Conservation (phyloP, 1,284 basidiomycete species). For the Thecaphora frezii region DNA sequence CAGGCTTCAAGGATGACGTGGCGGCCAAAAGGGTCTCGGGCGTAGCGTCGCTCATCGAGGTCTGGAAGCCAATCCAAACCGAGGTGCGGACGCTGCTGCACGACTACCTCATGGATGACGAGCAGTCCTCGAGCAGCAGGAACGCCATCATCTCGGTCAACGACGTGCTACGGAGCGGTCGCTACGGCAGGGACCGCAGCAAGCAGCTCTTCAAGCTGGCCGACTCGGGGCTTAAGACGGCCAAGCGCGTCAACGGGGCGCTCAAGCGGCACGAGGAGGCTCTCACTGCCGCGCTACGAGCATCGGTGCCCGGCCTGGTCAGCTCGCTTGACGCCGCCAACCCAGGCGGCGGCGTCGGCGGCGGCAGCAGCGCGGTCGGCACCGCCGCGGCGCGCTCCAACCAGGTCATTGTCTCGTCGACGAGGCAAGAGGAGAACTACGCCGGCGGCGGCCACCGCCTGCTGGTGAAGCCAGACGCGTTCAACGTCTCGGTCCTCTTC, state of each 20-base stretch:
- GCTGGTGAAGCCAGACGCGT: conserved; percentile 86
- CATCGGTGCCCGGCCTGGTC: conserved; percentile 91
- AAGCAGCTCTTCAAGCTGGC: conserved; percentile 77
- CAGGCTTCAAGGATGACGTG: conserved; percentile 37
- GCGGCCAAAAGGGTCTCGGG: conserved; percentile 27
- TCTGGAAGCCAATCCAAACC: conserved; percentile 87
- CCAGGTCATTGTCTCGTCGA: conserved; percentile 15
- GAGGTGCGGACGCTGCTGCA: conserved; percentile 80
- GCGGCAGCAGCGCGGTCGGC: conserved; percentile 1
- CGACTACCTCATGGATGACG: conserved; percentile 88
- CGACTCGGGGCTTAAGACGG: conserved; percentile 62
- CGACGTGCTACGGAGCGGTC: conserved; percentile 69
- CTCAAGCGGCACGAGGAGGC: conserved; percentile 81
- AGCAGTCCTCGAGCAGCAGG: conserved; percentile 73
- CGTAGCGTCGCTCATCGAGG: conserved; percentile 67
- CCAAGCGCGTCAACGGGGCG: conserved; percentile 63
- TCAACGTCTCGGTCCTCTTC: conserved; percentile 91
- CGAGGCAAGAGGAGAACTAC: conserved; percentile 10
- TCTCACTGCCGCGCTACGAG: conserved; percentile 78
- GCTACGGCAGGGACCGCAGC: conserved; percentile 41
- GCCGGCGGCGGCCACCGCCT: conserved; percentile 73
- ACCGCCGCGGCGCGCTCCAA: neutral
- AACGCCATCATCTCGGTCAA: conserved; percentile 91
- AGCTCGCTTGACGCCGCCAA: conserved; percentile 20
- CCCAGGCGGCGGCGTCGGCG: neutral